Evolutionary conservation across 2,329 filamentous ascomycete genomes (phyloP).

Genomic region (Cadophora gregata): DNA sequence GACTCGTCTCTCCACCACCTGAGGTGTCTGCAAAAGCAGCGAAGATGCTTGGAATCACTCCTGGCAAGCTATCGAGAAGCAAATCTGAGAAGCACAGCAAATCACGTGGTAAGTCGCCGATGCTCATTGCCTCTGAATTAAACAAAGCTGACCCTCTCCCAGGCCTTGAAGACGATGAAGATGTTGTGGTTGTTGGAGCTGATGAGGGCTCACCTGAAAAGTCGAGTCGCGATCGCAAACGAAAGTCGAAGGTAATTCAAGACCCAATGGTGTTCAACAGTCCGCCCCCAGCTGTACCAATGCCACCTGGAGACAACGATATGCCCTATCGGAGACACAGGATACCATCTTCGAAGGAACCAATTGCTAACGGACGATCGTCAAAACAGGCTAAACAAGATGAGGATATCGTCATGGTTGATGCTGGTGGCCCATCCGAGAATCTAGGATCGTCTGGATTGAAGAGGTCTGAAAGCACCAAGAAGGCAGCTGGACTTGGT

Average conservation of each 20-base stretch:
- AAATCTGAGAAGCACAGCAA: conserved; percentile 56
- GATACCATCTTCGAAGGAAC: conserved; percentile 37
- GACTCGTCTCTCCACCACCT: conserved; percentile 72
- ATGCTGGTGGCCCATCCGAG: conserved; percentile 54
- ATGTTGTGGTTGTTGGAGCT: conserved; percentile 54
- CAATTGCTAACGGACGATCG: conserved; percentile 50
- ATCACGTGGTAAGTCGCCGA: conserved; percentile 45
- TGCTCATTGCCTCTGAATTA: conserved; percentile 1
- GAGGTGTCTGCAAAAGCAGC: conserved; percentile 78
- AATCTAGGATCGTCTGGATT: conserved; percentile 42
- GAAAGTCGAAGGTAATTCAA: conserved; percentile 50
- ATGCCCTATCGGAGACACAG: conserved; percentile 38
- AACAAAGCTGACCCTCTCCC: conserved; percentile 30
- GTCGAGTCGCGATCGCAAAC: conserved; percentile 49
- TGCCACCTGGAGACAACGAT: conserved; percentile 41
- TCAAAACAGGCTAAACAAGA: conserved; percentile 69
- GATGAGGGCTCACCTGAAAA: conserved; percentile 56
- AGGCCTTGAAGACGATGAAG: conserved; percentile 53
- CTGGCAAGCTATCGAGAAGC: conserved; percentile 54
- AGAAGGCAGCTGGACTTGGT: conserved; percentile 63
- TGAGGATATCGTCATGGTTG: conserved; percentile 65
- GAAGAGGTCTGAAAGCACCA: conserved; percentile 65
- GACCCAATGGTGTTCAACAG: conserved; percentile 33
- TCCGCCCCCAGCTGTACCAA: conserved; percentile 42
- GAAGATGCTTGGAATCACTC: conserved; percentile 70